phyloP scores from a whole-genome alignment of 2,329 filamentous ascomycete species.

The Ophiocordyceps camponoti-saundersi region DNA sequence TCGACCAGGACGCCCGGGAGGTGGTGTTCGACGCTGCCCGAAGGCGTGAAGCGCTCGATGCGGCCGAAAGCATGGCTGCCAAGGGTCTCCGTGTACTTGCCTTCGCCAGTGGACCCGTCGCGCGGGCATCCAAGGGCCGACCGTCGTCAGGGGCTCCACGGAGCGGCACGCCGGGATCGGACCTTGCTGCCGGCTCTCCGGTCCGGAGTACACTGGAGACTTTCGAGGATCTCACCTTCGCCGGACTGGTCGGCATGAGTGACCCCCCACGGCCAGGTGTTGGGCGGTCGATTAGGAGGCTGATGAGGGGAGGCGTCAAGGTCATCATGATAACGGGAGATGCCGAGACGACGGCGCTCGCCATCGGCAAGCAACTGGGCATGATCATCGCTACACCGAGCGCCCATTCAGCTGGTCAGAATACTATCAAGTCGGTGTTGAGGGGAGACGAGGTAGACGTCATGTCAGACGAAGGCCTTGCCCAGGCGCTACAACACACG shows the following conservation, averaged over 20 bases:
- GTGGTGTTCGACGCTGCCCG: constrained; percentile 65
- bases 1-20: constrained; percentile 73
- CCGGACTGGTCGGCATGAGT: constrained; percentile 90
- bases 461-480: constrained; percentile 75
- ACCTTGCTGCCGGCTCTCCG: constrained; percentile 19
- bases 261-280: constrained; percentile 88
- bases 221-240: constrained; percentile 74
- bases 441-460: constrained; percentile 82
- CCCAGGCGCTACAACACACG: constrained; percentile 70
- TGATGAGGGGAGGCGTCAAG: constrained; percentile 89
- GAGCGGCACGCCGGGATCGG: constrained; percentile 33
- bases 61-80: constrained; percentile 72
- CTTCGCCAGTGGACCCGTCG: constrained; percentile 70
- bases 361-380: constrained; percentile 86
- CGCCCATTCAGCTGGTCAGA: constrained; percentile 34
- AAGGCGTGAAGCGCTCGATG: constrained; percentile 56
- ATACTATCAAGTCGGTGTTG: constrained; percentile 55
- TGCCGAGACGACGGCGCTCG: constrained; percentile 82
- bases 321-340: constrained; percentile 99
- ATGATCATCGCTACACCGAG: constrained; percentile 57
- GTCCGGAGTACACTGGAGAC: constrained; percentile 45
- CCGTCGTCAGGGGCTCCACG: constrained; percentile 20
- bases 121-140: constrained; percentile 25
- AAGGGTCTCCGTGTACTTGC: constrained; percentile 82
- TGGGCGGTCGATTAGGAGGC: constrained; percentile 67